These are phyloP conservation scores for Aeschynomene evenia DNA, from an alignment of 306 rosid genomes.

Conservation along the genomic window DNA sequence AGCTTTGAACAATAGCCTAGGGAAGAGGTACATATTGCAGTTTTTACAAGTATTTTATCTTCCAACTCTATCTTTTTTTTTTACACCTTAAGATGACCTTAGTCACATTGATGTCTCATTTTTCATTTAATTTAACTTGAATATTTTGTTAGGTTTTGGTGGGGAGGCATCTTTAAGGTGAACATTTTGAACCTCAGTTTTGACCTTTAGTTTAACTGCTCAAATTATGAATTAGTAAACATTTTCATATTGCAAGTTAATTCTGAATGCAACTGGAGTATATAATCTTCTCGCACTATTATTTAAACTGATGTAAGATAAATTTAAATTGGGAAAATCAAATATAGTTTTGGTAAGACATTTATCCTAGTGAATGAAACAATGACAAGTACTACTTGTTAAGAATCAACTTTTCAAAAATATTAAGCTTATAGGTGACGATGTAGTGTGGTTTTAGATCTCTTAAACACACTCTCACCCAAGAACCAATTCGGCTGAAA, in stretches of 20 bases:
- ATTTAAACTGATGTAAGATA: background rate
- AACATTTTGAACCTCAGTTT: conserved; percentile 1
- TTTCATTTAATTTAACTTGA: conserved; percentile 31
- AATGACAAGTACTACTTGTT: background rate
- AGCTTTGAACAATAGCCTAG: conserved; percentile 79
- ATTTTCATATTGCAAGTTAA: conserved; percentile 19
- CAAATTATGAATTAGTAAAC: background rate
- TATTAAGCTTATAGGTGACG: conserved; percentile 1
- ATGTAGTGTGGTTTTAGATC: background rate
- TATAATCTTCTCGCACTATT: background rate
- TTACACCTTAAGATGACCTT: background rate
- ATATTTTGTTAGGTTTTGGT: conserved; percentile 70
- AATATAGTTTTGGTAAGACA: background rate
- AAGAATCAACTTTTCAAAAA: background rate
- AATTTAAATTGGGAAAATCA: background rate
- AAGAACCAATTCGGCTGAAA: background rate
- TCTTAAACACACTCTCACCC: background rate
- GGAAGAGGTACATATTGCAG: conserved; percentile 54
- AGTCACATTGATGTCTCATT: background rate
- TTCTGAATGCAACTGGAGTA: background rate
- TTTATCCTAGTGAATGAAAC: background rate
- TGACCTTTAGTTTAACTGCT: background rate
- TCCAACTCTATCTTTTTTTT: background rate
- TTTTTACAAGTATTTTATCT: conserved; percentile 10
- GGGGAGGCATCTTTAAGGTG: conserved; percentile 82